These are phyloP conservation scores for Boechera stricta DNA, from an alignment of 345 rosid genomes.

Conservation along the genomic window DNA sequence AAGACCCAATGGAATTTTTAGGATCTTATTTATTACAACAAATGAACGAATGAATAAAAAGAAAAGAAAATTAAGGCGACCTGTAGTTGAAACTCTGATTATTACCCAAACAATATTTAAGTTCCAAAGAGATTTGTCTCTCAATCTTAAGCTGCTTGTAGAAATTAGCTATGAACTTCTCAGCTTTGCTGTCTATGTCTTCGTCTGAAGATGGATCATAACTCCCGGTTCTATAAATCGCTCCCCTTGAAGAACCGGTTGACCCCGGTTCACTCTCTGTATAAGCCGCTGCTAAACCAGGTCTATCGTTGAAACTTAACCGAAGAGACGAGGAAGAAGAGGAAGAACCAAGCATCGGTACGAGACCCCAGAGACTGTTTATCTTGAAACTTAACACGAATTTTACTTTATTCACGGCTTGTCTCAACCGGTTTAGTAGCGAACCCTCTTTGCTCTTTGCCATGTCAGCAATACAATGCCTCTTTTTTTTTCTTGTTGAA, in stretches of 20 bases:
- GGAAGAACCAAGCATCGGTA: constrained; percentile 53
- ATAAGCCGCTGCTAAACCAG: constrained; percentile 56
- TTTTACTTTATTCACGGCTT: constrained; percentile 73
- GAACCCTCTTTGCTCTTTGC: constrained; percentile 45
- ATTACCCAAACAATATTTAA: constrained; percentile 52
- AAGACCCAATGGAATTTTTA: constrained; percentile 25
- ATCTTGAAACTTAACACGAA: constrained; percentile 56
- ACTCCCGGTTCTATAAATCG: constrained; percentile 58
- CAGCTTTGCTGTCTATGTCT: constrained; percentile 74
- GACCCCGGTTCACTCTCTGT: constrained; percentile 25
- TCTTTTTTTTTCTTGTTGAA: not conserved
- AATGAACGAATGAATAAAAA: constrained; percentile 11
- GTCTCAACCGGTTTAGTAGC: constrained; percentile 61
- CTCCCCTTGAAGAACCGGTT: constrained; percentile 41
- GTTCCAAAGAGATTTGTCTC: constrained; percentile 80
- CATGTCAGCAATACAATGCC: constrained; percentile 24
- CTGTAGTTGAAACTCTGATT: constrained; percentile 48
- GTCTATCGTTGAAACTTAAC: constrained; percentile 67
- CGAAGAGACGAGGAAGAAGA: constrained; percentile 42
- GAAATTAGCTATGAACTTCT: constrained; percentile 77
- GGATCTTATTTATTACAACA: constrained; percentile 38
- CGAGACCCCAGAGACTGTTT: constrained; percentile 56
- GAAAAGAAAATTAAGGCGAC: constrained; percentile 46
- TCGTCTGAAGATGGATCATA: constrained; percentile 57
- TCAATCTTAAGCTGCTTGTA: constrained; percentile 79